Base-by-base conservation (phyloP, 2,329 filamentous ascomycete genomes). In the Venturia asperata region DNA sequence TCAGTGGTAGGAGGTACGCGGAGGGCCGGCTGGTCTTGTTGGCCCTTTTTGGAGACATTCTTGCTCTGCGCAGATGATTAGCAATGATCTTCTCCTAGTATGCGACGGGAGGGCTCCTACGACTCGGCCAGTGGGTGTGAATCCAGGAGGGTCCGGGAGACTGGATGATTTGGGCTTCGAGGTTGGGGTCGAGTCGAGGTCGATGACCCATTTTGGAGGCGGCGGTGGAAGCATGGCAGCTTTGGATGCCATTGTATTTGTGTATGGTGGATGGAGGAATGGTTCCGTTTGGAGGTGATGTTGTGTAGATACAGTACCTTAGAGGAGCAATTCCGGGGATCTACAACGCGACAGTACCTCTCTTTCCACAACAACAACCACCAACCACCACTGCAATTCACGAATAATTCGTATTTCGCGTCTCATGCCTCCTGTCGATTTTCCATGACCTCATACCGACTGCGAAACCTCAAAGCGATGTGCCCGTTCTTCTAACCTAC, bases 101-200 rank as follows among this genome's bases (percentile, higher is more conserved):
- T 15, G 11, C 19, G n/a, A 43, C 60, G 21, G 5, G 17, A n/a
- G 21, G 41, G 5, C 49, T 64, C 55, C 34, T 37, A 45, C 39
- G 63, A 56, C 43, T 55, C 42, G 52, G 11, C 47, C 62, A 34
- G 73, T 68, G 9, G 85, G 74, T 76, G 86, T 86, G 80, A 87
- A 97, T 73, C 94, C 93, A 64, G 91, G 90, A 62, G 94, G 94
- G 75, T 99, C 92, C 66, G 88, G 82, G 70, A 97, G 86, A 74
- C 82, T 83, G 70, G 80, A 74, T 67, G 83, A 82, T 77, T 91
- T 91, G 63, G 86, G 77, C 74, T 85, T 89, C 62, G 85, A 74
- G 30, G 84, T 75, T 30, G 91, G 86, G 41, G 90, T 84, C 56
- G 85, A 85, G 73, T 87, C 87, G 70, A 97, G 83, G 72, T 95